Evolutionary conservation across 257 asterid genomes (phyloP).

Genomic region (Ocimum tenuiflorum): DNA sequence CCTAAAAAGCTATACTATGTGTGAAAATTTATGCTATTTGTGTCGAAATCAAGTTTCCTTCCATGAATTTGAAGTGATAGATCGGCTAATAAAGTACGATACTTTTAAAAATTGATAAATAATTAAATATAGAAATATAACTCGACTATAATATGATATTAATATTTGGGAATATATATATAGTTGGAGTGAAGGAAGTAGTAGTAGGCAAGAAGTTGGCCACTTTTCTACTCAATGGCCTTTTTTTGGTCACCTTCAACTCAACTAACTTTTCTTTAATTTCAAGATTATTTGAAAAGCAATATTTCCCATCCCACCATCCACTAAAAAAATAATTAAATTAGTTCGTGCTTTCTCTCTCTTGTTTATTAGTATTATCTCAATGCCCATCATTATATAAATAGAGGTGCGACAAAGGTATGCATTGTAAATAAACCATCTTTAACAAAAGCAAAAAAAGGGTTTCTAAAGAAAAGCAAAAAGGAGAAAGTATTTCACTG

Average conservation of each 20-base stretch:
- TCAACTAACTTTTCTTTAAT: conserved; percentile 35
- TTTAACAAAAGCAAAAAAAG: conserved; percentile 2
- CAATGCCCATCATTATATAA: background rate
- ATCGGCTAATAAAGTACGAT: too few species aligned
- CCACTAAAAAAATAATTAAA: conserved; percentile 20
- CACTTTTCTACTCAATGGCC: conserved; percentile 25
- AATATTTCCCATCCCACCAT: conserved; percentile 21
- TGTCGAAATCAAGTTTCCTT: too few species aligned
- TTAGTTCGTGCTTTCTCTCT: background rate
- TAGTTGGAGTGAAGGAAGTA: background rate
- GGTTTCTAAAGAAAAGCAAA: background rate
- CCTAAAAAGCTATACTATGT: too few species aligned
- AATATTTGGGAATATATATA: background rate
- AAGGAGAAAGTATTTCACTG: background rate
- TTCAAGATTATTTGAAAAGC: conserved; percentile 30
- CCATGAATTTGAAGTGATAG: too few species aligned
- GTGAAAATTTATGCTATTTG: too few species aligned
- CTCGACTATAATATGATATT: background rate
- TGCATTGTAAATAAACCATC: conserved; percentile 11
- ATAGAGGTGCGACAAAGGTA: conserved; percentile 1
- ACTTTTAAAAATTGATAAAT: too few species aligned
- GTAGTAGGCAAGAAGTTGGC: conserved; percentile 29
- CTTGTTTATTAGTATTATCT: background rate
- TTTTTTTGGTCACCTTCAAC: conserved; percentile 26
- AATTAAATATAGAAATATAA: too few species aligned